phyloP scores from a whole-genome alignment of 352 stramenopile species.

The Globisporangium nagaii region DNA sequence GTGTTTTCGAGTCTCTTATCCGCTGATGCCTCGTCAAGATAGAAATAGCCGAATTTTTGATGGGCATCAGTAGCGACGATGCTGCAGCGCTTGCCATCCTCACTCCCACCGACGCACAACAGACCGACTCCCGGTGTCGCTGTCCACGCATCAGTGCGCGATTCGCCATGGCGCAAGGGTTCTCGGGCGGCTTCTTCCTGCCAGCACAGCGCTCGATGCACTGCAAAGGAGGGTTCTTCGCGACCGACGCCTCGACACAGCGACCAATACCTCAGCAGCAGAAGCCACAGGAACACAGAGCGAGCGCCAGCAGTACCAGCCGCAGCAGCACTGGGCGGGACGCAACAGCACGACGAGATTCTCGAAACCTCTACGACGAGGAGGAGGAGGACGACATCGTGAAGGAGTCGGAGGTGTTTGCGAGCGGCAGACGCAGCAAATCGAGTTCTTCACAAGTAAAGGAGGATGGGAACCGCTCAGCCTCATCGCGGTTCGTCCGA shows the following conservation, averaged over 20 bases:
- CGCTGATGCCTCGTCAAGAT: neutral
- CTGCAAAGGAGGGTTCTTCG: constrained; percentile 49
- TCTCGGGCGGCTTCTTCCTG: constrained; percentile 52
- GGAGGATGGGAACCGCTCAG: neutral
- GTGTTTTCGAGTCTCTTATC: neutral
- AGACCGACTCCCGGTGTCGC: too few relatives aligned
- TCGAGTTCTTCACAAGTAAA: neutral
- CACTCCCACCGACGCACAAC: neutral
- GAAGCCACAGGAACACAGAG: neutral
- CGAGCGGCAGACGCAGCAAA: neutral
- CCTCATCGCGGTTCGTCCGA: constrained; percentile 5
- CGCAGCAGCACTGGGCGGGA: neutral
- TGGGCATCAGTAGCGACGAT: neutral
- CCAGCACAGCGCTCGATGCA: constrained; percentile 48
- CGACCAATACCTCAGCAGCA: neutral
- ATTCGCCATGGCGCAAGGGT: constrained; percentile 20
- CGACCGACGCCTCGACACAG: constrained; percentile 13
- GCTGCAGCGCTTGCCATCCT: too few relatives aligned
- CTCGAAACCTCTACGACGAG: neutral
- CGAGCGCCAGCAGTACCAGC: constrained; percentile 1
- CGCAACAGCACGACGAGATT: neutral
- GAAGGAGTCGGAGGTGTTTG: constrained; percentile 1
- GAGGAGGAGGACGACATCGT: neutral
- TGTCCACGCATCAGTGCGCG: too few relatives aligned
- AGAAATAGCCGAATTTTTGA: constrained; percentile 7